These are phyloP conservation scores for Fusarium sterilihyphosum DNA, from an alignment of 2,329 filamentous ascomycete genomes.

Conservation along the genomic window DNA sequence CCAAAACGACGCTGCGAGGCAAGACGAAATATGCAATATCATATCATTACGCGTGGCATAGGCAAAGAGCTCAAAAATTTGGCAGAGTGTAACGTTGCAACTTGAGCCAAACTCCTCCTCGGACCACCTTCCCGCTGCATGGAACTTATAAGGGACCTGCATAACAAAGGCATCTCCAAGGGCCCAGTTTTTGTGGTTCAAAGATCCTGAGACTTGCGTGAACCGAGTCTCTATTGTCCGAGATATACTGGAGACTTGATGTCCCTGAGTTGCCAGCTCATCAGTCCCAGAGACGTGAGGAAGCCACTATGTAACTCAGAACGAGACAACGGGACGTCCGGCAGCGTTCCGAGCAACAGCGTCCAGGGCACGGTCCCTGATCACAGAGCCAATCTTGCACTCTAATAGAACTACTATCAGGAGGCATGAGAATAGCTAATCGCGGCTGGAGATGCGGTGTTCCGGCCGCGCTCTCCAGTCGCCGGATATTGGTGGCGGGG, in stretches of 20 bases:
- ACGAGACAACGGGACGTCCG: constrained; percentile 1
- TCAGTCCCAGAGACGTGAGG: not conserved
- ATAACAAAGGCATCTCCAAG: constrained; percentile 3
- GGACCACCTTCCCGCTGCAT: constrained; percentile 1
- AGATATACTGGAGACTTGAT: not conserved
- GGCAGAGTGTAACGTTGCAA: constrained; percentile 22
- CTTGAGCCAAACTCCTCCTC: constrained; percentile 1
- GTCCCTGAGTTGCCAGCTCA: not conserved
- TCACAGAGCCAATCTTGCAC: constrained; percentile 3
- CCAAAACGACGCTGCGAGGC: not conserved
- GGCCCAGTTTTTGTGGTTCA: constrained; percentile 6
- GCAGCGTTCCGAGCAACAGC: constrained; percentile 1
- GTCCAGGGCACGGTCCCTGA: constrained; percentile 1
- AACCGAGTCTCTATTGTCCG: constrained; percentile 8
- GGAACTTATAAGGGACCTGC: constrained; percentile 14
- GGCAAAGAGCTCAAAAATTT: not conserved
- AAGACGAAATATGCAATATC: not conserved
- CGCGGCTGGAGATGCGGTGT: not conserved
- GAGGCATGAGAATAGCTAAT: not conserved
- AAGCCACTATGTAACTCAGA: constrained; percentile 4
- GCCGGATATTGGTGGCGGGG: constrained; percentile 29
- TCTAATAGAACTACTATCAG: not conserved
- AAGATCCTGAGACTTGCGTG: constrained; percentile 2
- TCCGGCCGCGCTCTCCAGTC: not conserved
- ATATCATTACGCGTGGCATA: constrained; percentile 1